phyloP scores from a whole-genome alignment of 2,329 filamentous ascomycete genomes.

The Fusarium pseudoanthophilum region DNA sequence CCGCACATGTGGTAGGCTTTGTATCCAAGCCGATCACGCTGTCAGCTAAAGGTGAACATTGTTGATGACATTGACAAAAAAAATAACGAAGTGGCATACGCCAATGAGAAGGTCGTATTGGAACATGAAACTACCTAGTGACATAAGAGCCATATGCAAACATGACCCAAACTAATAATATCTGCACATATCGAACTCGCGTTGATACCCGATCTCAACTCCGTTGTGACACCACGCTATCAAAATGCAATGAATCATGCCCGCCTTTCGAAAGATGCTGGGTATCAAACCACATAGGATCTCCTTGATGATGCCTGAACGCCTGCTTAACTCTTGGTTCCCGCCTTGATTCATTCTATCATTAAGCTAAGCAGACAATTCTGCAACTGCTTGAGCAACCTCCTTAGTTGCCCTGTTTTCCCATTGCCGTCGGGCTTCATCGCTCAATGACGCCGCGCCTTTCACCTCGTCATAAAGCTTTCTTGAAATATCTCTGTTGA shows the following conservation, averaged over 20 bases:
- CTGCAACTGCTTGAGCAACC: slow-evolving; percentile 78
- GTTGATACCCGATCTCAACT: slow-evolving; percentile 37
- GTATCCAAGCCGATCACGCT: background rate
- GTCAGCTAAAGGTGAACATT: background rate
- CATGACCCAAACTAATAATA: slow-evolving; percentile 30
- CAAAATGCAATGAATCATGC: slow-evolving; percentile 44
- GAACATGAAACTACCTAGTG: slow-evolving; percentile 34
- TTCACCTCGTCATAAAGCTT: slow-evolving; percentile 81
- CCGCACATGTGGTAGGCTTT: background rate
- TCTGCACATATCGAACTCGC: slow-evolving; percentile 14
- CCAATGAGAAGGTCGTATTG: slow-evolving; percentile 26
- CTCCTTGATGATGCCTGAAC: slow-evolving; percentile 46
- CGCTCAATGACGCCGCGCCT: slow-evolving; percentile 67
- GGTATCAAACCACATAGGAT: slow-evolving; percentile 49
- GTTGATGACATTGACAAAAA: background rate
- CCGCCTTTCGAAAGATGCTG: slow-evolving; percentile 45
- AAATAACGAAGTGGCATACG: background rate
- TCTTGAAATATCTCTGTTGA: slow-evolving; percentile 90
- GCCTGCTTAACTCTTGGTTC: slow-evolving; percentile 44
- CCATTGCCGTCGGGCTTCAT: slow-evolving; percentile 74
- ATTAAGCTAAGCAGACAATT: slow-evolving; percentile 62
- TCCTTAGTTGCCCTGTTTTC: slow-evolving; percentile 82
- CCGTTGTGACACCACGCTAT: slow-evolving; percentile 42
- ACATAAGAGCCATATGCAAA: slow-evolving; percentile 30
- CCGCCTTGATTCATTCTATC: slow-evolving; percentile 39